Percentiles rank a stretch among this genome's conserved stretches.
Conservation (phyloP, 495 filamentous ascomycete species). For the Penicillium goetzii region DNA sequence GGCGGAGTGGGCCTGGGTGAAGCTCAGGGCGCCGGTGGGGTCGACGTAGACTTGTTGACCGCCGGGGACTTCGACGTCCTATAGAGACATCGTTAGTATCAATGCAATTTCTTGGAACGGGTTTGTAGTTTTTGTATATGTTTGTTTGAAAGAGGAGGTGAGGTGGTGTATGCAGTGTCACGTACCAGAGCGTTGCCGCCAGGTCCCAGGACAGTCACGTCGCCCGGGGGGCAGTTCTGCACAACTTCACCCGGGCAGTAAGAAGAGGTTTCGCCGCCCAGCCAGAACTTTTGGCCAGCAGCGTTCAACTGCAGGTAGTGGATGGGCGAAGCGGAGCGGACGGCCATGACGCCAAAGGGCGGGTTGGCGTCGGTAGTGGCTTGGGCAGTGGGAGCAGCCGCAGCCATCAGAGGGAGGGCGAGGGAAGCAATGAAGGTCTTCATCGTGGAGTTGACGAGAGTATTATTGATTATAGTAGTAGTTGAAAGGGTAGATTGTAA, state of each 20-base stretch:
- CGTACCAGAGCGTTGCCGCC: constrained; percentile 44
- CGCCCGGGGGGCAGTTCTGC: constrained; percentile 46
- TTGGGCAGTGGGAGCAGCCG: constrained; percentile 30
- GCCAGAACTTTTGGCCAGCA: constrained; percentile 43
- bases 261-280: constrained; percentile 43
- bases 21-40: constrained; percentile 58
- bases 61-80: constrained; percentile 62
- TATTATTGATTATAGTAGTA: background rate
- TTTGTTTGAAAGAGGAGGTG: too few relatives aligned
- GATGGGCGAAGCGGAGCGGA: constrained; percentile 47
- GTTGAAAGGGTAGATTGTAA: constrained; percentile 10
- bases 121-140: background rate
- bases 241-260: constrained; percentile 41
- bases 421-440: constrained; percentile 36
- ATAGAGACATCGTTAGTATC: constrained; percentile 1
- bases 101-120: background rate
- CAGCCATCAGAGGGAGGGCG: constrained; percentile 36
- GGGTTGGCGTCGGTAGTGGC: constrained; percentile 22
- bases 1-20: constrained; percentile 63
- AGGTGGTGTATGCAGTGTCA: constrained; percentile 4
- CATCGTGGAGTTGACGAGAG: constrained; percentile 27
- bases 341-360: constrained; percentile 42
- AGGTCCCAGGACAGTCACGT: constrained; percentile 44
- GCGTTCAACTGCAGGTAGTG: constrained; percentile 47
- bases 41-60: constrained; percentile 67